Evolutionary conservation across 495 filamentous ascomycete species (phyloP), one percentile per base, ranked within the genome.

Genomic region (Aspergillus sparsus): DNA sequence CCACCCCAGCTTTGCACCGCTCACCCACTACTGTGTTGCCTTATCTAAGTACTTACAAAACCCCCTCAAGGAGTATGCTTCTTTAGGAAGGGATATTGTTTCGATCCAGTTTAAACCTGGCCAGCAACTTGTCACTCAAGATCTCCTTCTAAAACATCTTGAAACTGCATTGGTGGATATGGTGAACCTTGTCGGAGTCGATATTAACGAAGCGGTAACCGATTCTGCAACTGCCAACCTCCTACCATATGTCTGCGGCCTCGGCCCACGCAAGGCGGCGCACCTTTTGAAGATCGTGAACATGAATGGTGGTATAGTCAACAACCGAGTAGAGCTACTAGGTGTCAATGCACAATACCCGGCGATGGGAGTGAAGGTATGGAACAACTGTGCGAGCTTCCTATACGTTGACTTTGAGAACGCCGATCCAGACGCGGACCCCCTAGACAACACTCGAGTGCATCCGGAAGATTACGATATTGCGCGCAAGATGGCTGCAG

Each of bases 391-490:
- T 62, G 92, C 95, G 37, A 97, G 93, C 74, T 98, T 97, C 75
- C 77, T 98, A 9, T 93, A 84, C 66, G 89, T 98, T 59, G 87
- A 91, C 42, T 96, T 89, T 64, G 92, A 96, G 66, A 82, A 83
- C 44, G 83, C 86, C 7, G 91, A 92, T 37, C 81, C 86, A 1
- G 83, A 89, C 61, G 59, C 91, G 0, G 95, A 98, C 68, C 95
- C 94, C 33, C 82, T 98, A 6, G 94, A 98, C 72, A 96, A 95
- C 69, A 98, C 94, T 32, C 85, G 94, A 72, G 90, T 98, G 13
- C 94, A 98, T 68, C 94, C 94, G 7, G 94, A 98, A 80, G 94
- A 98, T 70, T 98, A 98, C 71, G 94, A 98, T 53, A 83, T 98
- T 45, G 94, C 91, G 16, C 87, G 93, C 53, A 98, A 98, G 73